These are phyloP conservation scores for Beverwykella pulmonaria DNA, from an alignment of 495 filamentous ascomycete genomes.

Conservation along the genomic window DNA sequence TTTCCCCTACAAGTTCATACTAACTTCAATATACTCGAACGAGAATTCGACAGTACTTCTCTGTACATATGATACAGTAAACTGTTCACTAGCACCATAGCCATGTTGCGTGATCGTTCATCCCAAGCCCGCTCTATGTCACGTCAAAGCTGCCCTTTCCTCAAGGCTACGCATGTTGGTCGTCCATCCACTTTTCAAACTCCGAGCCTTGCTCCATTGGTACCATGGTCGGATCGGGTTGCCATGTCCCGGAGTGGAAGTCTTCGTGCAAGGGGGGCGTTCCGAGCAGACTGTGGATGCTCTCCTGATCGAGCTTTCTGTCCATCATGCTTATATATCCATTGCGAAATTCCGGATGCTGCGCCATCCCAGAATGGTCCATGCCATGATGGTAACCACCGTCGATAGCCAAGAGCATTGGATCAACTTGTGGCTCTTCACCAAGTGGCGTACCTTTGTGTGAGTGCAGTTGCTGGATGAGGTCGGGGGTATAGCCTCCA, in stretches of 20 bases:
- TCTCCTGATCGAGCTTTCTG: conserved; percentile 32
- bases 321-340: conserved; percentile 34
- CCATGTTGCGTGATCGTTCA: background rate
- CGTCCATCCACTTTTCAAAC: conserved; percentile 46
- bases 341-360: conserved; percentile 33
- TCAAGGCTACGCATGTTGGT: conserved; percentile 8
- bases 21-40: background rate
- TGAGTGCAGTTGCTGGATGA: conserved; percentile 48
- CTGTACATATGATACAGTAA: conserved; percentile 12
- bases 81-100: background rate
- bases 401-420: conserved; percentile 36
- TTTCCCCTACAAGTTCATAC: background rate
- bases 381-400: conserved; percentile 21
- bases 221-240: conserved; percentile 30
- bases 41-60: no score
- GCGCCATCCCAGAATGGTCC: background rate
- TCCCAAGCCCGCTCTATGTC: background rate
- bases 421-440: conserved; percentile 45
- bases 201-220: conserved; percentile 41
- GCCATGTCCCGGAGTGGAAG: conserved; percentile 37
- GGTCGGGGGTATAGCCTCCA: conserved; percentile 57
- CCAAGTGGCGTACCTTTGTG: conserved; percentile 31
- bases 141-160: background rate
- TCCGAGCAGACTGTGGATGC: conserved; percentile 33
- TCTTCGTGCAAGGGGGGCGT: conserved; percentile 23